These are phyloP conservation scores for Lentinus brumalis DNA, from an alignment of 768 basidiomycete genomes.

Conservation along the genomic window DNA sequence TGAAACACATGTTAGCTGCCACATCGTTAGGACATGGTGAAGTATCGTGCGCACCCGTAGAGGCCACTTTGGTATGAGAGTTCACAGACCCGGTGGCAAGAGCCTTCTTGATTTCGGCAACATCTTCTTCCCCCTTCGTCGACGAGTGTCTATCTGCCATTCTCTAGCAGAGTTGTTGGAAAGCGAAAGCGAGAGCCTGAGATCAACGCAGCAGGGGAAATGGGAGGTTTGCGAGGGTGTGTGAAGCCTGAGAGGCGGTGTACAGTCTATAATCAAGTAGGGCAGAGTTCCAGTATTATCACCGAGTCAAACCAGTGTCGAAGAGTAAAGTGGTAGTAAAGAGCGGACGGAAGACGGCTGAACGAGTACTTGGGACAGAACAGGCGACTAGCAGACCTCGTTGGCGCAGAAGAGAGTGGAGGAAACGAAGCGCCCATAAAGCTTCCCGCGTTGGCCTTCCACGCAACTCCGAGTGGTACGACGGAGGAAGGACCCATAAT, in stretches of 20 bases:
- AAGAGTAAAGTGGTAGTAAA: not conserved
- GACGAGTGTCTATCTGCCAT: not conserved
- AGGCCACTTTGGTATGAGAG: slow-evolving; percentile 16
- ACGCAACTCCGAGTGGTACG: no score
- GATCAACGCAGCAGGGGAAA: not conserved
- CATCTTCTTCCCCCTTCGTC: slow-evolving; percentile 38
- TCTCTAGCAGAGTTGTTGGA: not conserved
- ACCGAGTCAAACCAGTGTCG: not conserved
- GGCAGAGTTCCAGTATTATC: not conserved
- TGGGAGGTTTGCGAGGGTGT: not conserved
- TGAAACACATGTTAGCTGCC: no score
- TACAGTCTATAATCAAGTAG: slow-evolving; percentile 1
- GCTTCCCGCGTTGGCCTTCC: no score
- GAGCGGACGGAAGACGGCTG: slow-evolving; percentile 6
- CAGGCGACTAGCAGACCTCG: not conserved
- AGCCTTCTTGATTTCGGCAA: slow-evolving; percentile 56
- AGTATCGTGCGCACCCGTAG: slow-evolving; percentile 31
- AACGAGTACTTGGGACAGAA: not conserved
- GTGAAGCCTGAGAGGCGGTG: not conserved
- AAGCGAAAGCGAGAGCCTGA: not conserved
- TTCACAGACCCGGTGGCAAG: slow-evolving; percentile 39
- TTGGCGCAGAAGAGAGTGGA: no score
- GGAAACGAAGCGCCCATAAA: no score
- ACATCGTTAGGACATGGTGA: not conserved
- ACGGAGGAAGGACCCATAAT: no score